Base-by-base conservation (phyloP, 164 flowering plant genomes). In the Dillenia suffruticosa region DNA sequence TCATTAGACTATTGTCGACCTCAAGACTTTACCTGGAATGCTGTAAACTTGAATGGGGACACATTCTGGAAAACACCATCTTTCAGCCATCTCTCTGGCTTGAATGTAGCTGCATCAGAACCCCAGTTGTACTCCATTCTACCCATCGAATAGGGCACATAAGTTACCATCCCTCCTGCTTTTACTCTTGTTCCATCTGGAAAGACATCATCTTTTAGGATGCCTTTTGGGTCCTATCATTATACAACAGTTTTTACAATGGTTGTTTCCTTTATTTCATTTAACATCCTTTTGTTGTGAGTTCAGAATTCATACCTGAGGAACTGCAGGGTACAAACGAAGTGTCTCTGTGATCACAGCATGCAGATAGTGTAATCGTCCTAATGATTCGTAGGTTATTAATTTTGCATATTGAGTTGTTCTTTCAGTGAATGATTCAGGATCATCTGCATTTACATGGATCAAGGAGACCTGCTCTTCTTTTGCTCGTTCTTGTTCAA, bases 71-170 rank as follows among this genome's bases (percentile, higher is more conserved):
- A 83, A 59, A 76, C 55, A 5, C 96, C 97, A 13, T 90, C 92
- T 73, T 82, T 81, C 58, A 90, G 81, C 98, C 97, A 90, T 70
- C 98, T 78, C 66, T 87, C 96, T 11, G 98, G 97, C 53, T 80
- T 77, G 69, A 90, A 91, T 12, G 73, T 63, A 57, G 79, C 73
- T 51, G 97, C 97, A 81, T 91, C 87, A 24, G 87, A 71, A 9
- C 97, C 97, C 98, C 95, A 91, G 22, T 84, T 87, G 75, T 89
- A 84, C 76, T 89, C 93, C 98, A 91, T 89, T 69, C 98, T 73
- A 4, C 97, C 96, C 97, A 94, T 94, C 0, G 95, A 83, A 65
- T 89, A 91, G 6, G 97, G 97, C 10, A 91, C 95, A 70, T 94
- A 94, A 49, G 97, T 91, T 58, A 94, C 97, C 93, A 90, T 86